Evolutionary conservation across 495 filamentous ascomycete species (phyloP), one percentile per base, ranked within the genome.

Genomic region (Penicillium cosmopolitanum): DNA sequence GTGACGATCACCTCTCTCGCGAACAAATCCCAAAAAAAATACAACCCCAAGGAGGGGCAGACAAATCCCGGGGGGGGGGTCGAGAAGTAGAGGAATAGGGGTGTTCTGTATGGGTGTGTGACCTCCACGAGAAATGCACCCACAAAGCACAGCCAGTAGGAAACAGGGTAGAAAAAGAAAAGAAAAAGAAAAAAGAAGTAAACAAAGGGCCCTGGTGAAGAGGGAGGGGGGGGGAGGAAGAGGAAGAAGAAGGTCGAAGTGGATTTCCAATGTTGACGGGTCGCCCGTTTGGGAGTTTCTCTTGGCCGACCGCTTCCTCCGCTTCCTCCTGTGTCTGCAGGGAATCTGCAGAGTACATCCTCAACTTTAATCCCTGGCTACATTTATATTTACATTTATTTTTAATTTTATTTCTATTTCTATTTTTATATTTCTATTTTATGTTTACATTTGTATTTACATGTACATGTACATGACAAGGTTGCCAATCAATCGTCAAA

Each of bases 1-100:
- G 33, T 8, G 23, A 48, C 1, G 9, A 19, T 28, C 5, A 11
- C 23, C 10, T 55, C 53, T 34, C 47, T 52, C 47, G 18, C 54
- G 48, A 38, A 42, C 40, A 48, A 9, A 60, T 18, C n/a, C 8
- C 40, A 43, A 16, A 44, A 43, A 43, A 16, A 44, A 50, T 38
- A 31, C 53, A 54, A 42, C 71, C 74, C 70, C 66, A 44, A 65
- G 40, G 62, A 66, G 72, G 70, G 67, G 70, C 68, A 66, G 64
- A 57, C 36, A 55, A 64, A 57, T 61, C 51, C 50, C 53, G 62
- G 51, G 19, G 56, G 62, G 51, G 19, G 56, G 31, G 35, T 61
- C 43, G 44, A 55, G 56, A 42, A 54, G 58, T 60, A 33, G 18
- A 43, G 54, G 31, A 56, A 38, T 13, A 25, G 21, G 46, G 46